phyloP scores from a whole-genome alignment of 345 rosid species.

The Turritis glabra region DNA sequence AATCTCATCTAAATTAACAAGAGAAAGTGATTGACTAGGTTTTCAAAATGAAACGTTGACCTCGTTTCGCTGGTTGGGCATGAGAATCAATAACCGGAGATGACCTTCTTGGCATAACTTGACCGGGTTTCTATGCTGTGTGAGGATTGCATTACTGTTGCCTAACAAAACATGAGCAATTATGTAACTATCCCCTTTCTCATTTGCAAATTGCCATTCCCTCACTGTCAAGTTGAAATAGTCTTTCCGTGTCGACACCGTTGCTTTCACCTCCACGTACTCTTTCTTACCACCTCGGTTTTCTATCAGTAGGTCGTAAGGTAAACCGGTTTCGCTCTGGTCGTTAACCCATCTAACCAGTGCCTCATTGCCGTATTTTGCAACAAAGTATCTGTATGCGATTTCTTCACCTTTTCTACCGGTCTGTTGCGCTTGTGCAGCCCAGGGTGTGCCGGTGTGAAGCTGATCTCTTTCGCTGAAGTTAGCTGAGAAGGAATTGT shows the following conservation, averaged over 20 bases:
- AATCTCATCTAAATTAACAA: neutral
- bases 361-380: constrained; percentile 37
- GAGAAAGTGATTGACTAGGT: neutral
- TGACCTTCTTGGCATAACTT: constrained; percentile 68
- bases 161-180: constrained; percentile 65
- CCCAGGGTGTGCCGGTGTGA: constrained; percentile 47
- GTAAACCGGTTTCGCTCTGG: constrained; percentile 71
- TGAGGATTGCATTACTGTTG: constrained; percentile 55
- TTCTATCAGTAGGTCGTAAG: constrained; percentile 64
- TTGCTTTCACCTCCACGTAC: constrained; percentile 88
- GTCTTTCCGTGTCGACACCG: constrained; percentile 66
- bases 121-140: constrained; percentile 57
- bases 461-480: constrained; percentile 56
- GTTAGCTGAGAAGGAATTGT: constrained; percentile 31
- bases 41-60: constrained; percentile 24
- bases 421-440: constrained; percentile 49
- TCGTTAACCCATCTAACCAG: constrained; percentile 80
- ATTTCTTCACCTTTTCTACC: constrained; percentile 75
- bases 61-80: constrained; percentile 54
- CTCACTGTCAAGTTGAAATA: constrained; percentile 73
- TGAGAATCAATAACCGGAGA: constrained; percentile 65
- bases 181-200: constrained; percentile 59
- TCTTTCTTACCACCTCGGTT: constrained; percentile 40
- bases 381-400: constrained; percentile 60
- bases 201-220: constrained; percentile 85